Evolutionary conservation across 495 filamentous ascomycete species (phyloP), one percentile per base, ranked within the genome.

Genomic region (Penicillium daleae): DNA sequence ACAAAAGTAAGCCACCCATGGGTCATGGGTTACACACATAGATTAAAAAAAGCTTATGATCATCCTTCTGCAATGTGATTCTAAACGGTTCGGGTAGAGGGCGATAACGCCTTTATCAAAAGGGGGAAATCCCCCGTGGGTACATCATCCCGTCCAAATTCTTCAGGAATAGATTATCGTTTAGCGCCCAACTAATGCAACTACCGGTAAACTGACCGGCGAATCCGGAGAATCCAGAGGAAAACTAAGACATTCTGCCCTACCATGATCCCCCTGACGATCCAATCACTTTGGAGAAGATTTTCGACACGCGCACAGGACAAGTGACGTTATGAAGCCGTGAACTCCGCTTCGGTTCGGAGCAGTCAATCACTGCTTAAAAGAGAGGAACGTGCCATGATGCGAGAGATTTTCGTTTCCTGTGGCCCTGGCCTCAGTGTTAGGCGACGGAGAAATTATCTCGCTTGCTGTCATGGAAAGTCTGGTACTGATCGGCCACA

Each of bases 291-390:
- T 22, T 22, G 26, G n/a, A 12, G 50, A 15, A 35, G 22, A 66
- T 40, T 54, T 3, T 13, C 32, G 37, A 21, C 24, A 37, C 32
- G 42, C 9, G 29, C 32, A n/a, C n/a, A 24, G 29, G 10, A 40
- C 7, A 29, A 54, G 26, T 65, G 63, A 57, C 58, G 40, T 60
- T 57, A 57, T 42, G 27, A 10, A 50, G 56, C 17, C 48, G 37
- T 19, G 27, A 56, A 32, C 35, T 63, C 52, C 64, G 52, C 64
- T 60, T 63, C 64, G 64, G 40, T 62, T 63, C 56, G 46, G 33
- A 24, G 24, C 27, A 56, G 64, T 62, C 64, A 66, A 66, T 66
- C 64, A 66, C 33, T 66, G 33, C 60, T 61, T 31, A 44, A 60
- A 48, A 46, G 26, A 60, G 56, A 49, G 37, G 8, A 66, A 66